phyloP scores from a whole-genome alignment of 169 alveolate species.

The Amoebophrya sp. region DNA sequence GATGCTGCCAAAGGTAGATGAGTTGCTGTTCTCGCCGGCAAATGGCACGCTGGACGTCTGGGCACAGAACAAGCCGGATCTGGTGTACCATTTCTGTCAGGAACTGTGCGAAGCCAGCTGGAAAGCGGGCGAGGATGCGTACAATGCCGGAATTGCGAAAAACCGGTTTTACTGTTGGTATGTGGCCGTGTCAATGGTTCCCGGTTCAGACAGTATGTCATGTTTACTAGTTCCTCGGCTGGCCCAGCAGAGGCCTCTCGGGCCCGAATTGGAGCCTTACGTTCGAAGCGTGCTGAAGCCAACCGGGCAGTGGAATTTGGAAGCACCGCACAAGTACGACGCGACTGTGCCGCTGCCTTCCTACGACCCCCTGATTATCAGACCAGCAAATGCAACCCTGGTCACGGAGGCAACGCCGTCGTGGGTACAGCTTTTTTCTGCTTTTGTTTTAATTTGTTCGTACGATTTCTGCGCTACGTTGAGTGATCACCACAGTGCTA shows the following conservation, averaged over 20 bases:
- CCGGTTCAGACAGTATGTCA: neutral
- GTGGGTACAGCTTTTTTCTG: no score
- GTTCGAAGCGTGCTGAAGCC: neutral
- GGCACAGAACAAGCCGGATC: neutral
- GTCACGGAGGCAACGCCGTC: no score
- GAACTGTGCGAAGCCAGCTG: slow-evolving; percentile 5
- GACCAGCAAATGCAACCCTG: no score
- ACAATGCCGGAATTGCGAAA: neutral
- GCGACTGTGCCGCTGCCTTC: no score
- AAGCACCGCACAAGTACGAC: no score
- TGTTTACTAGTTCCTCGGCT: neutral
- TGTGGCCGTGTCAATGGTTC: neutral
- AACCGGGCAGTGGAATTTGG: no score
- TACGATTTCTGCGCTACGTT: no score
- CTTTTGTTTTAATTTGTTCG: no score
- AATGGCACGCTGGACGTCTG: neutral
- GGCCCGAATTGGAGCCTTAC: neutral
- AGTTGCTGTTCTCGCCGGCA: no score
- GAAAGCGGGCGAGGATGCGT: neutral
- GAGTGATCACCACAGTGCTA: no score
- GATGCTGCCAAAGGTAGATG: no score
- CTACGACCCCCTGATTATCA: no score
- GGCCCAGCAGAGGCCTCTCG: neutral
- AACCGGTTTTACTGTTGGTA: slow-evolving; percentile 2
- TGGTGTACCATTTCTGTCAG: neutral